phyloP scores from a whole-genome alignment of 495 filamentous ascomycete genomes.

The Talaromyces adpressus region DNA sequence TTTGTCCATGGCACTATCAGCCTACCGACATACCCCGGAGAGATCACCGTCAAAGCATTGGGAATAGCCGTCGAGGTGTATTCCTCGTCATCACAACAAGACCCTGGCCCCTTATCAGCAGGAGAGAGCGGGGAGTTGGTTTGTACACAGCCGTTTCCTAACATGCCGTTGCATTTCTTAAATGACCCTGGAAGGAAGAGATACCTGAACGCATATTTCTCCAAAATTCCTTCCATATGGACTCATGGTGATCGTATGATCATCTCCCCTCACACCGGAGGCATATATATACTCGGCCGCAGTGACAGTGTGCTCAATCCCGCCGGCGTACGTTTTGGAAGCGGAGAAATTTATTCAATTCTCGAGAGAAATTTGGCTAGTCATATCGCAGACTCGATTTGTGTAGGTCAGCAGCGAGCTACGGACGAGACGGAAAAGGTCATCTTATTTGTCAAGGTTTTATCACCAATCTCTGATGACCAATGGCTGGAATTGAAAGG shows the following conservation, averaged over 20 bases:
- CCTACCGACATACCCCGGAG: constrained; percentile 62
- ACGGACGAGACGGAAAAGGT: constrained; percentile 65
- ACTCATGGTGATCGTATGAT: constrained; percentile 73
- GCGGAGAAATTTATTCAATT: constrained; percentile 69
- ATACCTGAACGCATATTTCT: constrained; percentile 67
- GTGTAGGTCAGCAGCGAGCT: constrained; percentile 65
- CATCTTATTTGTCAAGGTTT: constrained; percentile 68
- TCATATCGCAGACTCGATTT: constrained; percentile 58
- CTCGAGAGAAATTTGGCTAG: constrained; percentile 58
- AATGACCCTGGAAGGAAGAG: constrained; percentile 45
- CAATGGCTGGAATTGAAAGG: neutral
- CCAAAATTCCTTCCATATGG: constrained; percentile 56
- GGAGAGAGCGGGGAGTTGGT: constrained; percentile 70
- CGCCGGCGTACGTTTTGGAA: constrained; percentile 69
- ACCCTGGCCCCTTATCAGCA: constrained; percentile 41
- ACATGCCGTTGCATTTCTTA: constrained; percentile 68
- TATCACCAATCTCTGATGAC: neutral
- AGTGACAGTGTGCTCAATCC: constrained; percentile 76
- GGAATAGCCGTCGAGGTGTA: constrained; percentile 62
- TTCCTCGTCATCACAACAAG: constrained; percentile 47
- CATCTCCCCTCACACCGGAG: constrained; percentile 59
- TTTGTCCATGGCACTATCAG: constrained; percentile 63
- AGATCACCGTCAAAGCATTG: constrained; percentile 56
- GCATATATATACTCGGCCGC: constrained; percentile 57
- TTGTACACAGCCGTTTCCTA: constrained; percentile 62